Base-by-base conservation (phyloP, 2,329 filamentous ascomycete genomes). In the Fusarium sp. region DNA sequence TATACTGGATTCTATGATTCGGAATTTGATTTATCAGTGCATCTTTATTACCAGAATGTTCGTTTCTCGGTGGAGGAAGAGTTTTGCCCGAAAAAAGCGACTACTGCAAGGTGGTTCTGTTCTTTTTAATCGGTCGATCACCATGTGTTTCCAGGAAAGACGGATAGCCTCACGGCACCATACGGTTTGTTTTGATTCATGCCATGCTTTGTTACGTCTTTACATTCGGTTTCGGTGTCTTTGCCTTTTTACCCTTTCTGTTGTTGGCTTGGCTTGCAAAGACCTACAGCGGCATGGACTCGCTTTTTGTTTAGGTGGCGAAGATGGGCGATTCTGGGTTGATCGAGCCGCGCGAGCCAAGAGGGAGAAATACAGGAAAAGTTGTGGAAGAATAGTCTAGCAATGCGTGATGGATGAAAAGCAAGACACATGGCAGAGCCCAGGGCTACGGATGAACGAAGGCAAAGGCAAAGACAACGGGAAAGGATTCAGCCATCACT, bases 131-230 rank as follows among this genome's bases (percentile, higher is more conserved):
- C 61, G 67, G 66, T 66, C 61, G 67, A 67, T 64, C 65, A 67
- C 69, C 56, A 31, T 64, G 61, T 71, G 64, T 67, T 69, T 65
- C 56, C 65, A 72, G 71, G 69, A 70, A 76, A 76, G 74, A 77
- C 69, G 73, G 73, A 71, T 70, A 72, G 75, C 75, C 75, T 77
- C 75, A 73, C 75, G 75, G 75, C 75, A 74, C 64, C 69, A 69
- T 65, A 70, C 52, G 68, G 56, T 71, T 71, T 61, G 53, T 67
- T 63, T 72, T 70, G 48, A 46, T 58, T 66, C 49, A 63, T 53
- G 65, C 32, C 43, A 61, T 68, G 44, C 39, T 65, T 63, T 62
- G 41, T 58, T 58, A 61, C 29, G 46, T 57, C 59, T 55, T 58
- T 58, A 52, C 39, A 62, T 56, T 63, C 49, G 62, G 55, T 51